Percentiles rank a stretch among this genome's conserved stretches.
Conservation (phyloP, 306 rosid genomes). For the Prunus campanulata region DNA sequence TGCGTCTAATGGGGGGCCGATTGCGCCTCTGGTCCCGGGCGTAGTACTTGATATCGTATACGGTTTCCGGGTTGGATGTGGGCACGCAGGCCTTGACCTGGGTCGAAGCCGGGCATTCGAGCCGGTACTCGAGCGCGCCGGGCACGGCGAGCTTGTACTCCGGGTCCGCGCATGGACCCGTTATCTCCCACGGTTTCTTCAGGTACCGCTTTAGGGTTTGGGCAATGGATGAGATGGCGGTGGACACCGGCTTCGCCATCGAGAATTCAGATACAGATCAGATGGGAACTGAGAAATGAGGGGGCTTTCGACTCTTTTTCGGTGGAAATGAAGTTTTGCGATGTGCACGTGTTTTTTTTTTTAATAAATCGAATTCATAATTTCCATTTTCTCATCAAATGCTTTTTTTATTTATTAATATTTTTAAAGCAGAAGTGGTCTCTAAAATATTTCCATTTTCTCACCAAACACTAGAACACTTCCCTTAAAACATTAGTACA, state of each 20-base stretch:
- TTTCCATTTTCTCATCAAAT: not conserved
- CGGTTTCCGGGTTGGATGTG: conserved; percentile 73
- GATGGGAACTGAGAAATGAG: not conserved
- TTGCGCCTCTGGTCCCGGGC: conserved; percentile 90
- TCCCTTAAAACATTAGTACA: too few species aligned
- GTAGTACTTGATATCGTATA: conserved; percentile 81
- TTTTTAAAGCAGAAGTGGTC: too few species aligned
- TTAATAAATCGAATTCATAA: not conserved
- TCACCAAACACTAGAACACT: too few species aligned
- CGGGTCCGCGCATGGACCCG: conserved; percentile 82
- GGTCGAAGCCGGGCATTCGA: conserved; percentile 65
- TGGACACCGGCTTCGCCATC: conserved; percentile 33
- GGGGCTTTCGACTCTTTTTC: not conserved
- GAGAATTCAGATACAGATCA: not conserved
- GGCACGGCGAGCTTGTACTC: conserved; percentile 67
- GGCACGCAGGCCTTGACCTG: conserved; percentile 54
- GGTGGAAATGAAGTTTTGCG: not conserved
- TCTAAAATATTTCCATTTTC: too few species aligned
- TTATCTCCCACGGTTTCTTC: conserved; percentile 95
- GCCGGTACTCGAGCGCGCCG: conserved; percentile 70
- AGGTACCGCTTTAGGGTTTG: conserved; percentile 66
- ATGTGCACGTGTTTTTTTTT: not conserved
- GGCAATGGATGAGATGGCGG: conserved; percentile 28
- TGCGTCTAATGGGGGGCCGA: conserved; percentile 81
- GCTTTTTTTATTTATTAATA: too few species aligned